Percentiles rank a stretch among this genome's conserved stretches.
Conservation (phyloP, 2,329 filamentous ascomycete genomes). For the Zymoseptoria crescenta region DNA sequence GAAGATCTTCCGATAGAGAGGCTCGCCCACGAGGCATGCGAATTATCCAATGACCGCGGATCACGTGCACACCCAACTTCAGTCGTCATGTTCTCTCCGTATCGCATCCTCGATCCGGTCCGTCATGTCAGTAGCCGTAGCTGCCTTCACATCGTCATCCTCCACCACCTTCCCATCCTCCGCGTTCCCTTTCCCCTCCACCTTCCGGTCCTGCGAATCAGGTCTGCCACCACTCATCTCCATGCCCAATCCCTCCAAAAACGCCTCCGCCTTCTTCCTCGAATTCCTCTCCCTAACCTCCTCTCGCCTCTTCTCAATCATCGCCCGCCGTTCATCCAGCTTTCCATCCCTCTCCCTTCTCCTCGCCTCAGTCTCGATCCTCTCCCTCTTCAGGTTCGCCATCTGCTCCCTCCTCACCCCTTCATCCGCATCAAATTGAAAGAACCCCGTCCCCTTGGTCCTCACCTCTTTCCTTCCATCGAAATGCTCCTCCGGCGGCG, state of each 20-base stretch:
- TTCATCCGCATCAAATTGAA: constrained; percentile 74
- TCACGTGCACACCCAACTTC: background rate
- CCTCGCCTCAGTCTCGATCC: constrained; percentile 59
- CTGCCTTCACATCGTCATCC: background rate
- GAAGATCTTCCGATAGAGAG: no score
- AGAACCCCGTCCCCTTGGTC: constrained; percentile 85
- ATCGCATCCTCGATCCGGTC: constrained; percentile 14
- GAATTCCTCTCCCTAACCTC: constrained; percentile 17
- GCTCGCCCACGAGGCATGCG: no score
- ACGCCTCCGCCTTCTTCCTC: constrained; percentile 63
- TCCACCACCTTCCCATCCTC: background rate
- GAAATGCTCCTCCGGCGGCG: constrained; percentile 75
- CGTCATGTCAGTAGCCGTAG: background rate
- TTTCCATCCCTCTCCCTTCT: constrained; percentile 49
- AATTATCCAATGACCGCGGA: no score
- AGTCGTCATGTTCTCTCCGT: constrained; percentile 2
- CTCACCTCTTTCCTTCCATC: constrained; percentile 76
- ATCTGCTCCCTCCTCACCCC: constrained; percentile 64
- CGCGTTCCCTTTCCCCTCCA: background rate
- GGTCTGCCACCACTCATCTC: constrained; percentile 19
- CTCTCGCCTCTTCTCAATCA: constrained; percentile 34
- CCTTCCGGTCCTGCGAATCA: background rate
- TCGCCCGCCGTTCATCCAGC: constrained; percentile 47
- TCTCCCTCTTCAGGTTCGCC: constrained; percentile 59
- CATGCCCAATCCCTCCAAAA: constrained; percentile 53